Percentiles rank a stretch among this genome's conserved stretches.
Evolutionary conservation across 257 asterid genomes (phyloP).

Genomic region (Capsicum rhomboideum): DNA sequence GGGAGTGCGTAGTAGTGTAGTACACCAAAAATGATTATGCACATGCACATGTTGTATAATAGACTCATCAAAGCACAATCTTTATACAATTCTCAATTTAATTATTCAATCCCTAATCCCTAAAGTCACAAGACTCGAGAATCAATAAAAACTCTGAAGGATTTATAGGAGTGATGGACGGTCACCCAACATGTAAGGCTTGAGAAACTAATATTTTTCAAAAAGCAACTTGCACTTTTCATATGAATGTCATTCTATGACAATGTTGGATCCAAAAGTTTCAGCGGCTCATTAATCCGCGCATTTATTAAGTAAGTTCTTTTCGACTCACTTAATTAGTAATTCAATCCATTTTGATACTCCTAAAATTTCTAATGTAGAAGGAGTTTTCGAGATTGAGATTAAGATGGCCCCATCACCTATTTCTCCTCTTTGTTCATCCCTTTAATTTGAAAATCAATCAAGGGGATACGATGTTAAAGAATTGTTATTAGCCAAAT

Average conservation of each 20-base stretch:
- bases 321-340: background rate
- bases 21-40: background rate
- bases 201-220: background rate
- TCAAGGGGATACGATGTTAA: background rate
- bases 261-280: background rate
- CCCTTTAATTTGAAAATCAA: background rate
- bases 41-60: background rate
- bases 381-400: background rate
- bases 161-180: slow-evolving; percentile 3
- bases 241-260: background rate
- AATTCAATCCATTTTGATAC: background rate
- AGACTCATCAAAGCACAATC: background rate
- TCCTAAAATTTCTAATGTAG: background rate
- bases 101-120: background rate
- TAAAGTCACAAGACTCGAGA: too few species aligned
- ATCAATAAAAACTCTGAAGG: background rate
- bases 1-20: too few species aligned
- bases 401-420: background rate
- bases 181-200: background rate
- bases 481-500: background rate
- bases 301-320: background rate
- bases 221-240: background rate
- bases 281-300: background rate
- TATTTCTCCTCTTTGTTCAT: background rate
- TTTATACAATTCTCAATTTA: background rate